Evolutionary conservation across 192 early-diverging fungal genomes (phyloP).

Genomic region (Coemansia nantahalensis): DNA sequence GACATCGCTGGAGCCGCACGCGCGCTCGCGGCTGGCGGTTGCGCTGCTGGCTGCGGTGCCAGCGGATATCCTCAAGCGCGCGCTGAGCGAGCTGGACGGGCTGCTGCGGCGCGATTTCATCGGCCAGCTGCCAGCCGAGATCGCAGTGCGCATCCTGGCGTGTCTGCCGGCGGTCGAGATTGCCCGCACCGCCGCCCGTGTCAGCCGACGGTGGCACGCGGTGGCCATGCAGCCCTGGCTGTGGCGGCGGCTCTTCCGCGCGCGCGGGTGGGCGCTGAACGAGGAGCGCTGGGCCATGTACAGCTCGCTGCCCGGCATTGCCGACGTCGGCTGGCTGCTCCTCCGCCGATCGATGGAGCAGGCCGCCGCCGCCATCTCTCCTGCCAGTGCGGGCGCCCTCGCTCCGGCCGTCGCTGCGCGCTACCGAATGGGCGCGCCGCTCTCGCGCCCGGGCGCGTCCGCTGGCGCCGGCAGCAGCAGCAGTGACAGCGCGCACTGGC

Average conservation of each 20-base stretch:
- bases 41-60: conserved; percentile 33
- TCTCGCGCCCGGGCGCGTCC: too few relatives aligned
- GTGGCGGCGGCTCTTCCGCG: conserved; percentile 31
- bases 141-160: conserved; percentile 30
- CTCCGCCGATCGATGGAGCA: conserved; percentile 10
- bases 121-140: conserved; percentile 37
- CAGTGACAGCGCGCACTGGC: background rate
- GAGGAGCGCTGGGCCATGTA: conserved; percentile 37
- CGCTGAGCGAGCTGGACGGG: conserved; percentile 23
- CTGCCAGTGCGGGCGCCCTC: conserved; percentile 5
- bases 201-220: conserved; percentile 29
- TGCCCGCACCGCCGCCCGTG: conserved; percentile 17
- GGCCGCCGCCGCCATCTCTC: background rate
- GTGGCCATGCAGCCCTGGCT: conserved; percentile 30
- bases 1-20: conserved; percentile 14
- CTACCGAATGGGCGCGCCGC: too few relatives aligned
- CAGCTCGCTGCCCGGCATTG: conserved; percentile 8
- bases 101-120: conserved; percentile 46
- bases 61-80: conserved; percentile 21
- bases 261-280: conserved; percentile 32
- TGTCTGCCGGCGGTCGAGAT: conserved; percentile 27
- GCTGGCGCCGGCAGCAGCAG: conserved; percentile 5
- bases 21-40: conserved; percentile 28
- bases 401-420: conserved; percentile 1
- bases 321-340: conserved; percentile 19